Evolutionary conservation across 345 rosid genomes (phyloP).

Genomic region (Citrus reticulata): DNA sequence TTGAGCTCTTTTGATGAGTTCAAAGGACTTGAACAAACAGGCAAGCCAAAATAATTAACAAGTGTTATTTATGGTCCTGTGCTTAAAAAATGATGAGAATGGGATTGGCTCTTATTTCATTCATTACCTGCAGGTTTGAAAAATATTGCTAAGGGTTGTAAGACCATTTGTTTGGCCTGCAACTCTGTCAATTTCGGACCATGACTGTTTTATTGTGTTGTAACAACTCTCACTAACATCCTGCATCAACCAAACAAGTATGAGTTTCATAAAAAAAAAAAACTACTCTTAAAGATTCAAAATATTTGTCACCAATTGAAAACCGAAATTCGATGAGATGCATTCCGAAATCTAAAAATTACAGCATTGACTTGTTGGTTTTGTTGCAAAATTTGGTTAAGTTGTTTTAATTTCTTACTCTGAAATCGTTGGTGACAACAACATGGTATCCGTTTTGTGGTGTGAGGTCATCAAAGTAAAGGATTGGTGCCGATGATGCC

Average conservation of each 20-base stretch:
- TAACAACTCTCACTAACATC: conserved; percentile 25
- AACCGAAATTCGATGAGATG: too few relatives aligned
- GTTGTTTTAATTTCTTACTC: conserved; percentile 1
- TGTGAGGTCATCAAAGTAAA: conserved; percentile 24
- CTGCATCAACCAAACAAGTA: conserved; percentile 5
- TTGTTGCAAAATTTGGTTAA: too few relatives aligned
- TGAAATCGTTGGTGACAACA: conserved; percentile 23
- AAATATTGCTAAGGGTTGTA: conserved; percentile 2
- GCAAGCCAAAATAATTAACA: background rate
- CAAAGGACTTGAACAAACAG: background rate
- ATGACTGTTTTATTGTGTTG: conserved; percentile 22
- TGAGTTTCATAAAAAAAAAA: background rate
- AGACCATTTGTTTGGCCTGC: conserved; percentile 21
- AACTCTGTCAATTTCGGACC: conserved; percentile 27
- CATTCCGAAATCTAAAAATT: too few relatives aligned
- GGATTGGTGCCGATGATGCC: conserved; percentile 31
- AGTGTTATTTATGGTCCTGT: background rate
- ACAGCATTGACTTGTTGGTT: too few relatives aligned
- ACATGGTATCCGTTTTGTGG: conserved; percentile 21
- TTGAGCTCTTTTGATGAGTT: conserved; percentile 13
- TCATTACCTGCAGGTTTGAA: conserved; percentile 19
- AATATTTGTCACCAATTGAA: too few relatives aligned
- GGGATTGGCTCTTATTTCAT: background rate
- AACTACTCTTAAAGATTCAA: too few relatives aligned
- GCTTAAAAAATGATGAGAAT: background rate